Evolutionary conservation across 768 basidiomycete genomes (phyloP), one percentile per base, ranked within the genome.

Genomic region (Lanmaoa rubissima): DNA sequence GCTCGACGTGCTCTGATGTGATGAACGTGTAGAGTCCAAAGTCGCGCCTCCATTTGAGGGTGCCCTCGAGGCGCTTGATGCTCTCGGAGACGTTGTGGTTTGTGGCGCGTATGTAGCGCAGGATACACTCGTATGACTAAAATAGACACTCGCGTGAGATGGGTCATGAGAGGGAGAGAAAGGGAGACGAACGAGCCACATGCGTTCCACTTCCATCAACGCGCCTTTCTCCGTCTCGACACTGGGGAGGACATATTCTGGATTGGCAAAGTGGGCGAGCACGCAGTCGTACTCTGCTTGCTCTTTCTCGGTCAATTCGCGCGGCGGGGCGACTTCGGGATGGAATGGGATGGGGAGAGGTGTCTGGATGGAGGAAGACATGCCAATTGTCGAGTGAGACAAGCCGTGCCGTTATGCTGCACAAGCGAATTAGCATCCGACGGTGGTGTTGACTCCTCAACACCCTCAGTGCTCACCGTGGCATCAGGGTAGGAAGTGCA

Each of bases 41-140:
- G 52, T 91, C 89, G 35, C 92, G 79, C 48, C 92, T 76, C 93
- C 93, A 94, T 58, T 78, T 81, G 34, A 90, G 75, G 1, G 92
- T 92, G 19, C 70, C 79, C 66, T 93, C 88, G 3, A 92, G 70
- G 14, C 91, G 79, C 38, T 78, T 75, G 53, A 92, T 86, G 4
- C 84, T 81, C 28, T 69, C 72, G n/a, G 76, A 65, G 8, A 75
- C 69, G 54, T 82, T 80, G 86, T 90, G 91, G 60, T 92, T 94
- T 0, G 82, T 78, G 3, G 92, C 92, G 43, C 91, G 85, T 39
- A 91, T 72, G 69, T 86, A 93, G 79, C 91, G 78, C 42, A 88
- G 75, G 39, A 92, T 69, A 69, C 88, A 90, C 60, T 92, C 91
- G 65, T 80, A 79, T 3, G 87, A 87, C 72, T 72, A n/a, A 1